Conservation (phyloP, 768 basidiomycete species). For the Boletus rubroflammeus region DNA sequence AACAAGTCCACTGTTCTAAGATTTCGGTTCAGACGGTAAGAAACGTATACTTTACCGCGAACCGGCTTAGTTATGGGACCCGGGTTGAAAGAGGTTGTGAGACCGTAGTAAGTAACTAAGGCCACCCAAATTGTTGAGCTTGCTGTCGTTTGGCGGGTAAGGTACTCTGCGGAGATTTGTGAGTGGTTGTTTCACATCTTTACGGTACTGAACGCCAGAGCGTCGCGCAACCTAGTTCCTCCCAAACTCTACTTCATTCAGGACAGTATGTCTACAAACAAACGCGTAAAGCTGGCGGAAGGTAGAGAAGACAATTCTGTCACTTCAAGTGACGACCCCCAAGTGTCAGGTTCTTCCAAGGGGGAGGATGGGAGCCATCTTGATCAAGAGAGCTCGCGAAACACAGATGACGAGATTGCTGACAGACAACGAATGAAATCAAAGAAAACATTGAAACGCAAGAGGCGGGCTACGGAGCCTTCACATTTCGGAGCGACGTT, state of each 20-base stretch:
- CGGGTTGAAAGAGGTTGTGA: conserved; percentile 7
- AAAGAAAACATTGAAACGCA: conserved; percentile 77
- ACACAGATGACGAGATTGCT: conserved; percentile 66
- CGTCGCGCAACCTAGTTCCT: background rate
- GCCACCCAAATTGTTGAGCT: background rate
- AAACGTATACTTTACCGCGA: conserved; percentile 7
- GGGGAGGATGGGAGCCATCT: conserved; percentile 1
- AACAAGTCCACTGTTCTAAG: background rate
- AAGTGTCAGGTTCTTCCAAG: conserved; percentile 11
- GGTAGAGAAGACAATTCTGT: conserved; percentile 13
- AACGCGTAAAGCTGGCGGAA: conserved; percentile 47
- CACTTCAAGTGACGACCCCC: conserved; percentile 4
- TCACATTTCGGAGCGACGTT: conserved; percentile 73
- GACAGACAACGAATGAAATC: conserved; percentile 59
- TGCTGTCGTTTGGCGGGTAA: background rate
- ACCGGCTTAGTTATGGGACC: conserved; percentile 2
- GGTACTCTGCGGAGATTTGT: background rate
- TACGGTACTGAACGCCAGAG: background rate
- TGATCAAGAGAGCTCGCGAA: conserved; percentile 31
- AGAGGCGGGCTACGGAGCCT: conserved; percentile 73
- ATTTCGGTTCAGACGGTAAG: conserved; percentile 20
- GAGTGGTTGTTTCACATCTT: background rate
- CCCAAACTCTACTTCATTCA: background rate
- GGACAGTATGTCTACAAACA: conserved; percentile 46
- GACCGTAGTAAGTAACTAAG: background rate